A percentile compares a stretch with the other conserved stretches of the same genome.
These are phyloP conservation scores for Larix sibirica DNA, from an alignment of 83 land plant species.

Conservation along the genomic window DNA sequence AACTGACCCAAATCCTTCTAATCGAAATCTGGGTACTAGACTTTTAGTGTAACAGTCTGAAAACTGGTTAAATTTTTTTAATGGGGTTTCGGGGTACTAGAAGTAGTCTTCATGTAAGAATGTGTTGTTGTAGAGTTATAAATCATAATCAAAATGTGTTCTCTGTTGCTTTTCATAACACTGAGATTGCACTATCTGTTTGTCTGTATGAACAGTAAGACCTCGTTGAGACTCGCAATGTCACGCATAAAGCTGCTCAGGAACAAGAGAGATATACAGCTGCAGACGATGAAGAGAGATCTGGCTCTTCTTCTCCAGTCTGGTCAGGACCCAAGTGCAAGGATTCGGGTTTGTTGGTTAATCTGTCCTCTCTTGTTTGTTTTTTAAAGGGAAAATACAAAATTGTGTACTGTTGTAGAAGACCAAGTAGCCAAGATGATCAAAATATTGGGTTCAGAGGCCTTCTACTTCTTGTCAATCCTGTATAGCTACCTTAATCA, in stretches of 20 bases:
- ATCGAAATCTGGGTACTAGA: neutral
- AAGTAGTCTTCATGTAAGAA: neutral
- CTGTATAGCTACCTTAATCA: too few relatives aligned
- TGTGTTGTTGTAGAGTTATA: neutral
- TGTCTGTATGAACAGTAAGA: constrained; percentile 23
- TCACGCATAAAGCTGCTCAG: constrained; percentile 28
- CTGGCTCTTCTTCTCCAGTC: constrained; percentile 26
- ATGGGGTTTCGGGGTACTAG: neutral
- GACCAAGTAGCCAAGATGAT: too few relatives aligned
- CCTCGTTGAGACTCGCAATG: constrained; percentile 25
- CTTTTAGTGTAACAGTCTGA: too few relatives aligned
- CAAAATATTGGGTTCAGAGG: too few relatives aligned
- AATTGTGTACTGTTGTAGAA: too few relatives aligned
- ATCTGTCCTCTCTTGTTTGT: neutral
- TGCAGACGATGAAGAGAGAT: constrained; percentile 22
- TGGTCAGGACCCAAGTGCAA: constrained; percentile 29
- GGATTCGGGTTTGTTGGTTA: constrained; percentile 22
- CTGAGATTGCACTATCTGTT: neutral
- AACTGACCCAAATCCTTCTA: neutral
- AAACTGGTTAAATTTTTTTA: neutral
- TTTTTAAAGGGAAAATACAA: too few relatives aligned
- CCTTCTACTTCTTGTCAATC: too few relatives aligned
- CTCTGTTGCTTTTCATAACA: neutral
- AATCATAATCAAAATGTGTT: neutral
- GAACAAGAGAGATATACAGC: constrained; percentile 23